Evolutionary conservation across 2,329 filamentous ascomycete species (phyloP).

Genomic region (Fusarium piperis): DNA sequence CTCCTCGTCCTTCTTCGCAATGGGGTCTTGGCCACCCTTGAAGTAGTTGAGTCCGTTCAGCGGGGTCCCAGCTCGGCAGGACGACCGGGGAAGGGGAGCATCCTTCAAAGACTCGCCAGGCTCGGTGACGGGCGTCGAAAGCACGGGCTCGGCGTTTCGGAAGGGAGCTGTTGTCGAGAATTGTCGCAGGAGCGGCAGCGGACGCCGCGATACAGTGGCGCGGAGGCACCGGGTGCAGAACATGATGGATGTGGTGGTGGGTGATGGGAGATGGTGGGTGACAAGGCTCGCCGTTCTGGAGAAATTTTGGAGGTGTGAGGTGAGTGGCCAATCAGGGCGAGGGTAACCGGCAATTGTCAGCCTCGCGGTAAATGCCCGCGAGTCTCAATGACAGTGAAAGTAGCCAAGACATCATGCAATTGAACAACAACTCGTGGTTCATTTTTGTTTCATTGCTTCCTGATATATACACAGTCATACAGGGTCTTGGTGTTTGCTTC

Average conservation of each 20-base stretch:
- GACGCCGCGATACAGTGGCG: conserved; percentile 47
- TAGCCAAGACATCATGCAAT: not conserved
- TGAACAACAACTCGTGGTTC: conserved; percentile 9
- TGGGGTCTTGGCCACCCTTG: conserved; percentile 77
- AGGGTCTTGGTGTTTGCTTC: conserved; percentile 38
- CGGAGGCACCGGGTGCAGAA: conserved; percentile 61
- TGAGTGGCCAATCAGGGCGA: conserved; percentile 41
- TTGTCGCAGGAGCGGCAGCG: conserved; percentile 46
- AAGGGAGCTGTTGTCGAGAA: conserved; percentile 54
- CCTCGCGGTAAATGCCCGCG: conserved; percentile 35
- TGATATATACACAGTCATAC: conserved; percentile 50
- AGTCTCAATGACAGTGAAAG: not conserved
- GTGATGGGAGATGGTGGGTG: conserved; percentile 39
- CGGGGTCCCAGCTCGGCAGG: conserved; percentile 73
- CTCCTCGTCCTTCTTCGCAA: conserved; percentile 77
- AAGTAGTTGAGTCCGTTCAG: conserved; percentile 80
- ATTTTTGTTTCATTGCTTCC: conserved; percentile 42
- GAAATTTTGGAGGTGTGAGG: conserved; percentile 44
- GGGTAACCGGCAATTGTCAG: conserved; percentile 39
- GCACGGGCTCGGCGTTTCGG: conserved; percentile 50
- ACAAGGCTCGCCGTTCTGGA: conserved; percentile 38
- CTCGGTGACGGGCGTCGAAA: conserved; percentile 49
- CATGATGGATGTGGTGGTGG: conserved; percentile 46
- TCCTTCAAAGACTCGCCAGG: conserved; percentile 45
- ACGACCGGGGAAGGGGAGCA: conserved; percentile 52